Conservation (phyloP, 257 asterid genomes). For the Salvia hispanica region DNA sequence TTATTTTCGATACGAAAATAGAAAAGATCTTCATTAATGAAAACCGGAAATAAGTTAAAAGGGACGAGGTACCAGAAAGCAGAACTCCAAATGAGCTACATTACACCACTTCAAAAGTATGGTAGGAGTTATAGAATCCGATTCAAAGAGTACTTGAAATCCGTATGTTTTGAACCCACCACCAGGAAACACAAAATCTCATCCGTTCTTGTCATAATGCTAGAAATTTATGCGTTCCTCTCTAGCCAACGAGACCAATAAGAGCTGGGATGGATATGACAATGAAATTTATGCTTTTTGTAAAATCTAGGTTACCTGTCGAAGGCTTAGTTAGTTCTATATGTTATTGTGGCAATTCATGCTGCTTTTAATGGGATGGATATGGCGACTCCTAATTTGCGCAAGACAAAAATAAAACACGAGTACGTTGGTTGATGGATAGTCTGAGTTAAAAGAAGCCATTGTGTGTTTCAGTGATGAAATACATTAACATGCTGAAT, state of each 20-base stretch:
- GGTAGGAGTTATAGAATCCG: background rate
- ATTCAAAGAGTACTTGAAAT: background rate
- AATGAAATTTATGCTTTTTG: no score
- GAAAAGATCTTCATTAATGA: background rate
- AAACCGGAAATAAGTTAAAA: background rate
- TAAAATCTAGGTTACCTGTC: no score
- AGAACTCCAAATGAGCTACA: background rate
- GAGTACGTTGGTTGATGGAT: background rate
- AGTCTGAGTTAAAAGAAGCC: constrained; percentile 15
- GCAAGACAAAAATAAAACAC: background rate
- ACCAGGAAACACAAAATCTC: background rate
- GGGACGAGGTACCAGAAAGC: background rate
- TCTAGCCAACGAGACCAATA: background rate
- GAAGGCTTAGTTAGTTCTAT: background rate
- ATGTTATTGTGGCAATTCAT: background rate
- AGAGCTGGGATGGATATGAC: background rate
- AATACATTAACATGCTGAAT: constrained; percentile 17
- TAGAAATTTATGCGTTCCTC: background rate
- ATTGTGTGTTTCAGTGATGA: background rate
- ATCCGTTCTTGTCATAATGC: background rate
- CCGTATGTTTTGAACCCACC: background rate
- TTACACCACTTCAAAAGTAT: background rate
- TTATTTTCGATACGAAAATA: background rate
- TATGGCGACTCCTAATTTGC: background rate
- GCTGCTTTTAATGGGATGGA: constrained; percentile 1